Base-by-base conservation (phyloP, 2,329 filamentous ascomycete species). In the Pseudofabraea citricarpa region DNA sequence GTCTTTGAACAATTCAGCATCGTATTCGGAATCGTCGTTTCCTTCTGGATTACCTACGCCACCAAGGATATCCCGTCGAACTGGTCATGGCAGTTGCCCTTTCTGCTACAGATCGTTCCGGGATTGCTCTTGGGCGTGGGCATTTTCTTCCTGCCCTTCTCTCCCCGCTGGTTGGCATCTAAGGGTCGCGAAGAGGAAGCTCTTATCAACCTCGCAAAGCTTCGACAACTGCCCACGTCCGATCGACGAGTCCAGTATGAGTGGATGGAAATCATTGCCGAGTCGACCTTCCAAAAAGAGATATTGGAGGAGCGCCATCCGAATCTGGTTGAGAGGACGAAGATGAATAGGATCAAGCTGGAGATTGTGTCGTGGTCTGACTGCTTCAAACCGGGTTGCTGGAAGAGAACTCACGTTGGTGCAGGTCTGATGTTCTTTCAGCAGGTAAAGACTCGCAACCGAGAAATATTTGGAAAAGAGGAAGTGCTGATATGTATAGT, bases 361-460 rank as follows among this genome's bases (percentile, higher is more conserved):
- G 73, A 77, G 47, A 20, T 77, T 6, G 66, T 64, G 0, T 63
- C 65, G 1, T 77, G 71, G 64, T 51, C 60, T 0, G 74, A 77
- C 52, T 72, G 70, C 44, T 73, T 77, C 53, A 68, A 59, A 45
- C 62, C 59, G 13, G 70, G 72, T 4, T 72, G 70, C 54, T 72
- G 70, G 64, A 64, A 69, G 35, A 62, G 72, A 15, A 74, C 72
- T 0, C 65, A 70, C 36, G 64, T 79, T 13, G 77, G 73, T 21
- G 59, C 71, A 5, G 66, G 68, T 0, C 53, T 80, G 12, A 73
- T 74, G 65, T 79, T 79, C 53, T 80, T 79, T 56, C 75, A 79
- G 44, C 74, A 75, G 32, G 33, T 36, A 36, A 10, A 13, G 6
- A 21, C 2, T 6, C n/a, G n/a, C n/a, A n/a, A n/a, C n/a, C n/a